Conservation (phyloP, 805 yeast genomes). For the Ogataea trehalophila region DNA sequence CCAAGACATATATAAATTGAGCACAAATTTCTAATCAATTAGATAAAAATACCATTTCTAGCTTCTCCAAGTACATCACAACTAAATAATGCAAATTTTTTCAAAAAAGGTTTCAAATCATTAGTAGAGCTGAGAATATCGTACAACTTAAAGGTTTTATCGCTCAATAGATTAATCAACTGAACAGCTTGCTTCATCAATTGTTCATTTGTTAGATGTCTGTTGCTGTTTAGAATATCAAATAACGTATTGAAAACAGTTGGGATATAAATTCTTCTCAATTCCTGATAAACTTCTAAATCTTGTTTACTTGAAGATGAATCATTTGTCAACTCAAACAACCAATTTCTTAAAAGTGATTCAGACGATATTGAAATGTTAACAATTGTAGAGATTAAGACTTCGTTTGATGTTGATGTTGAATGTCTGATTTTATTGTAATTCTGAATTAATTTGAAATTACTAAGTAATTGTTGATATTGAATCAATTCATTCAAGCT, state of each 20-base stretch:
- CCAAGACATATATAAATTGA: neutral
- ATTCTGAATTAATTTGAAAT: slow-evolving; percentile 16
- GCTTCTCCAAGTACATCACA: slow-evolving; percentile 19
- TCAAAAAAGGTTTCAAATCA: slow-evolving; percentile 38
- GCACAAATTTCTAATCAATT: neutral
- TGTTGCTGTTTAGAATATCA: slow-evolving; percentile 45
- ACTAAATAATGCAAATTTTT: slow-evolving; percentile 54
- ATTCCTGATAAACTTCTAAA: slow-evolving; percentile 39
- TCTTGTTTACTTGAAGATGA: slow-evolving; percentile 25
- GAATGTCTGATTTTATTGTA: slow-evolving; percentile 18
- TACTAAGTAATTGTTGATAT: slow-evolving; percentile 20
- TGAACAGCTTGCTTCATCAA: slow-evolving; percentile 54
- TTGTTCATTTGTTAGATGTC: slow-evolving; percentile 29
- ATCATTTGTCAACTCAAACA: slow-evolving; percentile 29
- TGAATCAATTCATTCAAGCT: slow-evolving; percentile 23
- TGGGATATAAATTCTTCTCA: slow-evolving; percentile 71
- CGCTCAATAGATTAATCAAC: slow-evolving; percentile 60
- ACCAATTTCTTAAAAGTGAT: slow-evolving; percentile 24
- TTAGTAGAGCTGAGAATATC: slow-evolving; percentile 55
- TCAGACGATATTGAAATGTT: slow-evolving; percentile 13
- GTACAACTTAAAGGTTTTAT: slow-evolving; percentile 59
- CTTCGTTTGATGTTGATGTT: slow-evolving; percentile 7
- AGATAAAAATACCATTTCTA: slow-evolving; percentile 38
- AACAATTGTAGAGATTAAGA: slow-evolving; percentile 10
- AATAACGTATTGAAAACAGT: slow-evolving; percentile 63